Evolutionary conservation across 768 basidiomycete genomes (phyloP).

Genomic region (Xerocomellus intermedius): DNA sequence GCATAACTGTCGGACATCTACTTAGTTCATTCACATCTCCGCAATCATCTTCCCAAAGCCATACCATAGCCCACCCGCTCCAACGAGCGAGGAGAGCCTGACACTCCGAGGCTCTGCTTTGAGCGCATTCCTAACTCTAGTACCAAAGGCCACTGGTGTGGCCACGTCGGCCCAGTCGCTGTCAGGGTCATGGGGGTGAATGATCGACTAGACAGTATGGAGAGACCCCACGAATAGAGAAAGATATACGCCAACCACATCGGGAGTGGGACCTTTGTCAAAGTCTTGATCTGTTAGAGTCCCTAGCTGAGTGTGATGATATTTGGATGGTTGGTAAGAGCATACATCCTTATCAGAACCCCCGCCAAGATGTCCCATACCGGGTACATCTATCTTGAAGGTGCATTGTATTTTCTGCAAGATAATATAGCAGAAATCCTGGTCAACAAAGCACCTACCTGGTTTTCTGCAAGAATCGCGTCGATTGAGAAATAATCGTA

Average conservation of each 20-base stretch:
- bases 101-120: constrained; percentile 88
- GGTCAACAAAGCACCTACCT: constrained; percentile 43
- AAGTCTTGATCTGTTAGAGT: constrained; percentile 62
- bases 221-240: constrained; percentile 60
- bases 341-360: constrained; percentile 81
- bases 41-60: constrained; percentile 85
- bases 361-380: constrained; percentile 88
- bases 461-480: constrained; percentile 88
- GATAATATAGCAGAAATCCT: not conserved
- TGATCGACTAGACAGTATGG: not conserved
- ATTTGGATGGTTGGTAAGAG: constrained; percentile 5
- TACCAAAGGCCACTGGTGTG: constrained; percentile 74
- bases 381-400: constrained; percentile 80
- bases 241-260: constrained; percentile 91
- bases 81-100: constrained; percentile 77
- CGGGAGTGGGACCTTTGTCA: constrained; percentile 78
- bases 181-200: constrained; percentile 25
- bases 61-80: constrained; percentile 89
- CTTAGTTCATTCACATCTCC: constrained; percentile 57
- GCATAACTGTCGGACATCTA: not conserved
- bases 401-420: constrained; percentile 88
- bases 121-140: constrained; percentile 79
- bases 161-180: constrained; percentile 88
- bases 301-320: constrained; percentile 7
- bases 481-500: constrained; percentile 92